Base-by-base conservation (phyloP, 139 green algal genomes). In the Zygnema cylindricum region DNA sequence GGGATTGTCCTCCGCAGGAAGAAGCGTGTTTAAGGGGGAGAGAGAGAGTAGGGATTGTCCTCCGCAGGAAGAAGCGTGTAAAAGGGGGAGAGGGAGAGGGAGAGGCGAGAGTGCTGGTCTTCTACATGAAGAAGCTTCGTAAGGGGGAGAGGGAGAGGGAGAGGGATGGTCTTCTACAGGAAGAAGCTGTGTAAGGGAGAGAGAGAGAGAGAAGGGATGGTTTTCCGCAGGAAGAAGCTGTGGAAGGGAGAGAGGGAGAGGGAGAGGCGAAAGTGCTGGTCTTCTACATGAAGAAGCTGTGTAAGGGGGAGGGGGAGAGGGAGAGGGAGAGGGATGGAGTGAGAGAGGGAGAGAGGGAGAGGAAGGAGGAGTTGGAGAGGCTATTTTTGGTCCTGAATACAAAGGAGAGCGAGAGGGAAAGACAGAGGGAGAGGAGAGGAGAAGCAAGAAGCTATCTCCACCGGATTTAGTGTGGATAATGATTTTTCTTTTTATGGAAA, bases 221-320 rank as follows among this genome's bases (percentile, higher is more conserved):
- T n/a, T n/a, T n/a, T n/a, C n/a, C n/a, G n/a, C n/a, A 25, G 49
- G 49, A 63, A 7, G 49, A 63, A 63, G 95, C 95, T 0, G 93
- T 90, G 81, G 98, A 98, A 49, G 88, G 79, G 0, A 95, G 98
- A 93, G 95, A 98, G 92, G 89, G 89, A 0, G 82, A 93, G 3
- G 73, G 96, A 41, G 89, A 93, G 3, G 95, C 95, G 33, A 95
- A 95, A 87, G 81, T 94, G 84, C 79, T 98, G 35, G 92, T 95
- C 16, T 84, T 92, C 1, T 81, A 87, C 42, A 89, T 94, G 82
- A 84, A 84, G 77, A 84, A 84, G 25, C 77, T 84, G 22, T 84
- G 77, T 84, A 39, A 35, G 77, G 75, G 32, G n/a, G n/a, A n/a
- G n/a, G n/a, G n/a, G n/a, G n/a, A n/a, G n/a, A n/a, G n/a, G n/a